Evolutionary conservation across 306 rosid species (phyloP), one percentile per base, ranked within the genome.

Genomic region (Cucumis melo): DNA sequence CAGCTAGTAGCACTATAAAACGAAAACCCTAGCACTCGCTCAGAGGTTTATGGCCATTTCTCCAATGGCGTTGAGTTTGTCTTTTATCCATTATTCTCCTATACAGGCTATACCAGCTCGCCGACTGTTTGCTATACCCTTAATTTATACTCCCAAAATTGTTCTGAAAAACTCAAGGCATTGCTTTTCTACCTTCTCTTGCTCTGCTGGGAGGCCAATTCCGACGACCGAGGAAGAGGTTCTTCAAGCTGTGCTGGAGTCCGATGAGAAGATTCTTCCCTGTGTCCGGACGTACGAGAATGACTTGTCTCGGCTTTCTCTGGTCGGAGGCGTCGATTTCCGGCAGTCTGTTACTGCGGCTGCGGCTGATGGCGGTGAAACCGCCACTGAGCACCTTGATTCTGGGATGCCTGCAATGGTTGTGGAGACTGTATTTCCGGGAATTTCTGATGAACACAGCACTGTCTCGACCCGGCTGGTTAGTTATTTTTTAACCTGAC

Each of bases 401-500:
- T 85, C 87, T 4, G 92, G 88, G 19, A 24, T 86, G 76, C 82
- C 88, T 5, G 96, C 97, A 60, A 91, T 91, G 97, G 98, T 93
- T 36, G 92, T 93, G 17, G 97, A 93, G 87, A 93, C 97, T 24
- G 74, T 91, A 5, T 86, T 82, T 67, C 98, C 96, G 16, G 94
- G 89, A 38, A 80, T 85, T 62, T 84, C 92, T 9, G 86, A 81
- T 29, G 84, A 85, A 42, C 85, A 59, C 41, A 84, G 93, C 78
- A 91, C 98, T n/a, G 87, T 91, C 72, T 91, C 96, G 64, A 93
- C 98, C 79, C 88, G 98, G 21, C 78, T 93, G 91, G 98, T 93
- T 32, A 50, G 88, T 87, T 78, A 59, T 46, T 24, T 63, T 21
- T 56, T 82, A 78, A 75, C 59, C 39, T 75, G 41, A 19, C 61